Percentiles rank a stretch among this genome's conserved stretches.
Evolutionary conservation across 371 early-diverging fungal species (phyloP).

Genomic region (Chytridiales sp.): DNA sequence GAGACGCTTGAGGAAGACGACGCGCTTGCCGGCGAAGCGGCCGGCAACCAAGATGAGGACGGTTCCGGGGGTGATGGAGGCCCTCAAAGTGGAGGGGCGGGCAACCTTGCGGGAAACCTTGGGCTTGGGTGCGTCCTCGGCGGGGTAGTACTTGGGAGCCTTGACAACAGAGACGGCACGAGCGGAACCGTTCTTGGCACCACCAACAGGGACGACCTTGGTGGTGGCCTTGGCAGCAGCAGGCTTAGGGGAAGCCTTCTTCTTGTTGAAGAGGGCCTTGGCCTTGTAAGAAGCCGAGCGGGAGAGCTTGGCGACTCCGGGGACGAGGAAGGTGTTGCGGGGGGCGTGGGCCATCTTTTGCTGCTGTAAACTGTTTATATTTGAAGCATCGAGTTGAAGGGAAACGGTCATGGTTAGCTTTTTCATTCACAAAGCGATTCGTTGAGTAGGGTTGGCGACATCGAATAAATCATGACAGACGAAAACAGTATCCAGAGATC

Average conservation of each 20-base stretch:
- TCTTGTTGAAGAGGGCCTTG: conserved; percentile 85
- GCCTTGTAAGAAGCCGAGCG: conserved; percentile 78
- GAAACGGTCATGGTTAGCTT: no score
- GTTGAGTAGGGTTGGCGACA: no score
- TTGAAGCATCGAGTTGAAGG: no score
- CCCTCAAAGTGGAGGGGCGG: conserved; percentile 71
- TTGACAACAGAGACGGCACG: conserved; percentile 72
- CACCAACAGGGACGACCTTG: conserved; percentile 74
- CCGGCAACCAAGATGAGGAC: conserved; percentile 96
- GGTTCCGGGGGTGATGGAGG: conserved; percentile 94
- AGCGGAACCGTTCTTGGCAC: conserved; percentile 82
- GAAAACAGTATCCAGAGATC: no score
- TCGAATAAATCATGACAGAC: no score
- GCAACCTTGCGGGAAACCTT: conserved; percentile 78
- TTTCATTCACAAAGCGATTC: no score
- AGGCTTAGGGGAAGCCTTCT: conserved; percentile 52
- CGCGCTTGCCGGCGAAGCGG: conserved; percentile 96
- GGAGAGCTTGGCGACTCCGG: conserved; percentile 81
- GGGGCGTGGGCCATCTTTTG: no score
- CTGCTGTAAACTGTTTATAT: no score
- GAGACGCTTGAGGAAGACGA: conserved; percentile 97
- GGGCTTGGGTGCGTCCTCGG: conserved; percentile 78
- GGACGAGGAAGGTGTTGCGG: conserved; percentile 64
- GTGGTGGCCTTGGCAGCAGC: conserved; percentile 54
- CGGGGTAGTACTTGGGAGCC: conserved; percentile 82